These are phyloP conservation scores for Botrytis squamosa DNA, from an alignment of 2,329 filamentous ascomycete species.

Conservation along the genomic window DNA sequence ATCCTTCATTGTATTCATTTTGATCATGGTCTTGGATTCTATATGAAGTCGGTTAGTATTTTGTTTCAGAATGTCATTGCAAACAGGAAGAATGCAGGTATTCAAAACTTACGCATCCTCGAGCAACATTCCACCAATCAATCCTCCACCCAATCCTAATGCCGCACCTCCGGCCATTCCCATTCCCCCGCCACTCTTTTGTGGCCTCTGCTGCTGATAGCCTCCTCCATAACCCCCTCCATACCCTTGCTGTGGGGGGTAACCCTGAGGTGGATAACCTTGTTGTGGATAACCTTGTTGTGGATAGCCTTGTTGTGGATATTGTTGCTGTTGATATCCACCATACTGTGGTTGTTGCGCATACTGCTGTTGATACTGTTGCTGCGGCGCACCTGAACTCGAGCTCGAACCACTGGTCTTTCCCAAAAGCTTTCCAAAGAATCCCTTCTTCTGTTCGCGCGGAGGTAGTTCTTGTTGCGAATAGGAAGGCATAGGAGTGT, in stretches of 20 bases:
- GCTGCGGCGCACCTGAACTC: slow-evolving; percentile 31
- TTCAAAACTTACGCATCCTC: slow-evolving; percentile 51
- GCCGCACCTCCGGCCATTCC: slow-evolving; percentile 73
- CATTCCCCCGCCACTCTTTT: slow-evolving; percentile 52
- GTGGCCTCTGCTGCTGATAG: slow-evolving; percentile 40
- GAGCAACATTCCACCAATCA: slow-evolving; percentile 75
- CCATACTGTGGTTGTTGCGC: slow-evolving; percentile 19
- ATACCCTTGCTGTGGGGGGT: slow-evolving; percentile 37
- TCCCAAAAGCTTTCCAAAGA: slow-evolving; percentile 53
- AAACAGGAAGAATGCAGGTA: not conserved
- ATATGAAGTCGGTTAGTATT: not conserved
- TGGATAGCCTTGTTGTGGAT: slow-evolving; percentile 39
- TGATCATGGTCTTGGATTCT: slow-evolving; percentile 59
- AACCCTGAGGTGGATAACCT: slow-evolving; percentile 40
- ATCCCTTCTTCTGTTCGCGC: slow-evolving; percentile 44
- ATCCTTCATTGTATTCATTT: slow-evolving; percentile 55
- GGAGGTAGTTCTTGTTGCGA: slow-evolving; percentile 44
- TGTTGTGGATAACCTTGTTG: slow-evolving; percentile 41
- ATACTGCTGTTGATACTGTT: slow-evolving; percentile 32
- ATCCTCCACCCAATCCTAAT: slow-evolving; percentile 75
- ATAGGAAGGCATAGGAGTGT: slow-evolving; percentile 34
- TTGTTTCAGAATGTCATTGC: not conserved
- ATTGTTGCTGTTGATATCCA: slow-evolving; percentile 35
- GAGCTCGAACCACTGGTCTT: slow-evolving; percentile 27
- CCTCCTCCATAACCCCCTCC: slow-evolving; percentile 37